Evolutionary conservation across 164 flowering plant species (phyloP), one percentile per base, ranked within the genome.

Genomic region (Berberis thunbergii): DNA sequence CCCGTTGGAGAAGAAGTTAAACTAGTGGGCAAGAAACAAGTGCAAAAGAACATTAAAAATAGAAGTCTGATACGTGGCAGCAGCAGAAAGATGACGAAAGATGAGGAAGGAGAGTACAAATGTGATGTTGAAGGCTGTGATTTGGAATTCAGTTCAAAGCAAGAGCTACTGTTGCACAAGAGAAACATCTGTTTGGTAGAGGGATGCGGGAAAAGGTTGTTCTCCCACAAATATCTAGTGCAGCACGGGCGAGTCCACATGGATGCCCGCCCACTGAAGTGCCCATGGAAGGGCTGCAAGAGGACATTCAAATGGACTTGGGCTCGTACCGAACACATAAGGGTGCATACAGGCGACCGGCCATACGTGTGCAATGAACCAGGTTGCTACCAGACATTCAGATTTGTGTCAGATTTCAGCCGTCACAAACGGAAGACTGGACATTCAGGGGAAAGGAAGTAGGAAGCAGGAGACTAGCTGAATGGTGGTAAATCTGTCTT

Each of bases 281-380:
- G 98, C 75, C 97, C 98, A 0, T 91, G 97, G 97, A 90, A 84
- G 73, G 97, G 98, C 53, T 94, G 98, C 82, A 87, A 81, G 81
- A 94, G 91, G 98, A 76, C 96, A 1, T 94, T 94, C 77, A 94
- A 94, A 79, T 94, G 98, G 98, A 91, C 98, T 44, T 94, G 98
- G 98, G 95, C 98, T 9, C 72, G 98, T 45, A 94, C 98, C 0
- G 98, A 94, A 68, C 97, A 94, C 77, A 87, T 94, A 0, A 68
- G 98, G 73, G 98, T 94, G 70, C 98, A 94, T 75, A 94, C 98
- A 2, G 98, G 98, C 53, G 96, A 76, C 13, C 88, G 98, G 0
- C 98, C 98, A 9, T 94, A 94, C 56, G 76, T 83, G 46, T 94
- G 98, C 66, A 75, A 64, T 12, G 96, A 87, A 71, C 46, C 83